Evolutionary conservation across 192 early-diverging fungal genomes (phyloP).

Genomic region (Irineochytrium annulatum): DNA sequence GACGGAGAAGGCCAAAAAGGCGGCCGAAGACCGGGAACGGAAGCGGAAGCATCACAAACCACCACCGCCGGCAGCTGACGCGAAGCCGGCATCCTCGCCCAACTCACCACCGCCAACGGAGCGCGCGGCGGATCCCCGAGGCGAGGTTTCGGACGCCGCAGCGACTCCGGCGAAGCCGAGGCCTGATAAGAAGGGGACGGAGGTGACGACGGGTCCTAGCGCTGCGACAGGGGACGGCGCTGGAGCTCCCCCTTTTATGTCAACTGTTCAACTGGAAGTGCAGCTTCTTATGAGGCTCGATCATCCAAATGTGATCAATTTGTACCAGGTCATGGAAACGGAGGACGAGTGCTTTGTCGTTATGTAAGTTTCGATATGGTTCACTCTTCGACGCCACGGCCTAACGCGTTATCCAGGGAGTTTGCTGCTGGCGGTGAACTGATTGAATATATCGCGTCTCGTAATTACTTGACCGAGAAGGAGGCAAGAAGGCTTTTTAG

Average conservation of each 20-base stretch:
- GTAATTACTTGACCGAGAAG: constrained; percentile 44
- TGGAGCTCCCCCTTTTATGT: constrained; percentile 34
- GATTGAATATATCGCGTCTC: constrained; percentile 51
- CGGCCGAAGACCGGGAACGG: constrained; percentile 39
- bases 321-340: constrained; percentile 59
- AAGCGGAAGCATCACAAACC: constrained; percentile 33
- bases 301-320: constrained; percentile 60
- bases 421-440: constrained; percentile 59
- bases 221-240: background rate
- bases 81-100: too few species aligned
- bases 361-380: constrained; percentile 43
- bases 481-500: constrained; percentile 56
- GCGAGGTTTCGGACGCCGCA: background rate
- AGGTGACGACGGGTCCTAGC: background rate
- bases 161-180: background rate
- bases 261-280: constrained; percentile 51
- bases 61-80: background rate
- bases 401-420: constrained; percentile 39
- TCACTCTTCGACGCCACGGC: background rate
- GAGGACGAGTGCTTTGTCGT: constrained; percentile 62
- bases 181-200: background rate
- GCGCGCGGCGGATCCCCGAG: background rate
- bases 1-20: constrained; percentile 41
- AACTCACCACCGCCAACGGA: too few species aligned
- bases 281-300: constrained; percentile 57